These are phyloP conservation scores for Tricholomella constricta DNA, from an alignment of 768 basidiomycete species.

Conservation along the genomic window DNA sequence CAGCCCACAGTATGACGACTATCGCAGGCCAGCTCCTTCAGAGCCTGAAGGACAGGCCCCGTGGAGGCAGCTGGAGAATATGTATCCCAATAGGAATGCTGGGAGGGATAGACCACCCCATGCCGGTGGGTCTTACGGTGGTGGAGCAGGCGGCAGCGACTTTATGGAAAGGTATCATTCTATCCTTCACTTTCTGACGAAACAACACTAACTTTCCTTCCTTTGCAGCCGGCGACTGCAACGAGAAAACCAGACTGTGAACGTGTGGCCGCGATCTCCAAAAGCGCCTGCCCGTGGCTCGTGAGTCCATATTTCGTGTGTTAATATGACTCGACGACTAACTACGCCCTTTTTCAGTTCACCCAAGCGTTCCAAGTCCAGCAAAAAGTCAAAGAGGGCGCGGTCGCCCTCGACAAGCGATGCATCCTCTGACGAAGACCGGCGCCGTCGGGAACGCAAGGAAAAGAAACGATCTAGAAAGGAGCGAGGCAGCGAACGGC, in stretches of 20 bases:
- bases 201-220: constrained; percentile 3
- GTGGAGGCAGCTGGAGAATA: constrained; percentile 53
- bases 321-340: neutral
- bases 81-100: constrained; percentile 51
- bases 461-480: constrained; percentile 60
- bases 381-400: constrained; percentile 61
- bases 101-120: constrained; percentile 30
- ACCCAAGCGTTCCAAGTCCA: constrained; percentile 54
- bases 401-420: constrained; percentile 53
- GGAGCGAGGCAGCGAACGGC: constrained; percentile 43
- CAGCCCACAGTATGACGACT: constrained; percentile 66
- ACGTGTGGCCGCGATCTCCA: constrained; percentile 86
- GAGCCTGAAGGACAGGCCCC: constrained; percentile 36
- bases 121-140: constrained; percentile 33
- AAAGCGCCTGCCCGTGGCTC: constrained; percentile 60
- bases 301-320: constrained; percentile 39
- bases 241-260: constrained; percentile 54
- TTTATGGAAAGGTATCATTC: constrained; percentile 69
- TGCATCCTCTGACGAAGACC: constrained; percentile 58
- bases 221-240: constrained; percentile 65
- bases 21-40: constrained; percentile 44
- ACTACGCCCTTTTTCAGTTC: constrained; percentile 41
- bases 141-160: constrained; percentile 46
- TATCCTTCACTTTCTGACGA: neutral
- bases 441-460: constrained; percentile 57